Conservation (phyloP, 495 filamentous ascomycete species). For the Tuber aestivum region DNA sequence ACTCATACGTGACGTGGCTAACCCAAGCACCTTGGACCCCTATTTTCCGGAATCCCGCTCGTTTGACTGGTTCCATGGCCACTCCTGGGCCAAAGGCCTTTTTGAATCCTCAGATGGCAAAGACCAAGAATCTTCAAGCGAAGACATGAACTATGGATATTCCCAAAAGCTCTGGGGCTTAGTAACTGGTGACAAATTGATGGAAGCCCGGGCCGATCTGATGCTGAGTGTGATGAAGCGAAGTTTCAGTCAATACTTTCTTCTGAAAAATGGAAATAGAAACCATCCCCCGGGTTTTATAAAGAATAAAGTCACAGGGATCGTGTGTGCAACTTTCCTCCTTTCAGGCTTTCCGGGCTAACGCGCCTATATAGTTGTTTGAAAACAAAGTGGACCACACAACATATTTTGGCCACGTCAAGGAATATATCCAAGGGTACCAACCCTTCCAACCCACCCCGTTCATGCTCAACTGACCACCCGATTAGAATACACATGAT, state of each 20-base stretch:
- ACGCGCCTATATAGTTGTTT: conserved; percentile 54
- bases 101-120: conserved; percentile 87
- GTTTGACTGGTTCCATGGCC: conserved; percentile 94
- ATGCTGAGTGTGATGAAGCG: conserved; percentile 70
- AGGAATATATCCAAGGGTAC: conserved; percentile 74
- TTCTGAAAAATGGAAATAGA: conserved; percentile 61
- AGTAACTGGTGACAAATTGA: conserved; percentile 63
- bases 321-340: conserved; percentile 43
- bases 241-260: conserved; percentile 74
- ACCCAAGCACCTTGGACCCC: conserved; percentile 62
- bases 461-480: not conserved
- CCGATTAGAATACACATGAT: conserved; percentile 75
- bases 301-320: conserved; percentile 81
- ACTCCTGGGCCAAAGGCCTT: conserved; percentile 95
- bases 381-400: conserved; percentile 96
- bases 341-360: not conserved
- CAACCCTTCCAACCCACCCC: not conserved
- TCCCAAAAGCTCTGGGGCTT: conserved; percentile 91
- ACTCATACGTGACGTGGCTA: conserved; percentile 65
- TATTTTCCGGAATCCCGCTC: conserved; percentile 78
- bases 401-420: conserved; percentile 79
- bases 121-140: conserved; percentile 84
- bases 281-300: conserved; percentile 74
- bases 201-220: conserved; percentile 63
- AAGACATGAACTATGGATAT: conserved; percentile 85